These are phyloP conservation scores for Diversispora epigaea DNA, from an alignment of 192 early-diverging fungal genomes.

Conservation along the genomic window DNA sequence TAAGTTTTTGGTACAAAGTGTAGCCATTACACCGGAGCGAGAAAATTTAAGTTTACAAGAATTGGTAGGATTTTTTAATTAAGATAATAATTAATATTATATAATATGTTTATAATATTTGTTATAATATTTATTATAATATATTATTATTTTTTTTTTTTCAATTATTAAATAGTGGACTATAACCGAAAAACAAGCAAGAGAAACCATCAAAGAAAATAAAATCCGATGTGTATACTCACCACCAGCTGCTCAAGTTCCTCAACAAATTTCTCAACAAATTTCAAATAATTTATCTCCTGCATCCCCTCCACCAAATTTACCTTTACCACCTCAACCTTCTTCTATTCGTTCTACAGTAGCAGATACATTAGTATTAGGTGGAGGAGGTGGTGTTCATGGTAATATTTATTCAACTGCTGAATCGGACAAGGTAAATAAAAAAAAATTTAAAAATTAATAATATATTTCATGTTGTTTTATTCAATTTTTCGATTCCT, in stretches of 20 bases:
- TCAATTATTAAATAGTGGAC: conserved; percentile 54
- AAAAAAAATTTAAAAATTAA: no score
- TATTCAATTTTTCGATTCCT: no score
- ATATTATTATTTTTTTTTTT: neutral
- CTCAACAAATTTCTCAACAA: no score
- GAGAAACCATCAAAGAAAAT: conserved; percentile 62
- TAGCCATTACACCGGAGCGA: conserved; percentile 71
- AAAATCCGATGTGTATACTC: conserved; percentile 68
- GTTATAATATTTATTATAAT: neutral
- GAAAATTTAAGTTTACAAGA: conserved; percentile 64
- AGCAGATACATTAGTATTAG: conserved; percentile 24
- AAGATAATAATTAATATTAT: neutral
- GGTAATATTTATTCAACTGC: no score
- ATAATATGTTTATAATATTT: neutral
- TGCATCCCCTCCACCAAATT: neutral
- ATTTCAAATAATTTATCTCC: conserved; percentile 31
- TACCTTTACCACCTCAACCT: conserved; percentile 40
- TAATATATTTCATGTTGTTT: no score
- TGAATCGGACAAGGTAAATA: no score
- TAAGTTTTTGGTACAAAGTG: conserved; percentile 94
- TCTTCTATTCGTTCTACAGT: conserved; percentile 33
- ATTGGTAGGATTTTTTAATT: no score
- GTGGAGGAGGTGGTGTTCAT: no score
- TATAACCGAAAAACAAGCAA: conserved; percentile 60
- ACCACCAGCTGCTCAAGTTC: conserved; percentile 38